A percentile compares a stretch with the other conserved stretches of the same genome.
Conservation (phyloP, 495 filamentous ascomycete species). For the Chaetomium fimeti region DNA sequence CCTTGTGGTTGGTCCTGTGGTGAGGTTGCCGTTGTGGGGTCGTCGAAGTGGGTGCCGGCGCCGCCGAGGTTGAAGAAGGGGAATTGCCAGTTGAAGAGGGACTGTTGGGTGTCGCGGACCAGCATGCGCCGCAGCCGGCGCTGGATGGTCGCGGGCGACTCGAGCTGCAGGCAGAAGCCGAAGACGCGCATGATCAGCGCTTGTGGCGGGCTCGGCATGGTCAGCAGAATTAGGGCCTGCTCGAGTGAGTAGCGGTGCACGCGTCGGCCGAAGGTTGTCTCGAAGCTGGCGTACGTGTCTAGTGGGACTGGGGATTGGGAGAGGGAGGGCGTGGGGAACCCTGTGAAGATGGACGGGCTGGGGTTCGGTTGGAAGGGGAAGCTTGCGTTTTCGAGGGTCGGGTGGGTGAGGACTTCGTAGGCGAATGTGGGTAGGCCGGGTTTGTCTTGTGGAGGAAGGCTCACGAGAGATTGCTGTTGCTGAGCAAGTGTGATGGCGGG, state of each 20-base stretch:
- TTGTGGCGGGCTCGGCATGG: constrained; percentile 52
- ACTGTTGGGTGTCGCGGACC: constrained; percentile 41
- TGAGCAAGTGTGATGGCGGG: constrained; percentile 5
- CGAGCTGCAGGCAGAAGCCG: constrained; percentile 61
- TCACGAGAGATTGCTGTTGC: neutral
- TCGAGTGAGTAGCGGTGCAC: constrained; percentile 68
- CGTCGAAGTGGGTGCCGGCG: constrained; percentile 60
- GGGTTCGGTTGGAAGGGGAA: constrained; percentile 29
- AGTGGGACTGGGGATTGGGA: constrained; percentile 40
- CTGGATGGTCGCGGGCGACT: constrained; percentile 50
- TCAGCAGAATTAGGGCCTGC: constrained; percentile 59
- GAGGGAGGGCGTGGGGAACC: constrained; percentile 16
- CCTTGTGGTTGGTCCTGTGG: neutral
- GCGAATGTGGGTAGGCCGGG: neutral
- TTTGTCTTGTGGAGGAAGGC: neutral
- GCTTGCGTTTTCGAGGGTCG: constrained; percentile 41
- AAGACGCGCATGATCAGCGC: constrained; percentile 57
- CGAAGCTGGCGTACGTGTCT: constrained; percentile 56
- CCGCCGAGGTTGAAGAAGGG: constrained; percentile 68
- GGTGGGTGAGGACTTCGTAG: constrained; percentile 40
- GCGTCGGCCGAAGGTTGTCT: constrained; percentile 67
- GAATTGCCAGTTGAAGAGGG: constrained; percentile 58
- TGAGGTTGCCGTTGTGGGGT: constrained; percentile 13
- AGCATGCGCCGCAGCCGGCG: constrained; percentile 48
- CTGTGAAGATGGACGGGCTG: constrained; percentile 5